These are phyloP conservation scores for Aspergillus cristatus DNA, from an alignment of 495 filamentous ascomycete genomes.

Conservation along the genomic window DNA sequence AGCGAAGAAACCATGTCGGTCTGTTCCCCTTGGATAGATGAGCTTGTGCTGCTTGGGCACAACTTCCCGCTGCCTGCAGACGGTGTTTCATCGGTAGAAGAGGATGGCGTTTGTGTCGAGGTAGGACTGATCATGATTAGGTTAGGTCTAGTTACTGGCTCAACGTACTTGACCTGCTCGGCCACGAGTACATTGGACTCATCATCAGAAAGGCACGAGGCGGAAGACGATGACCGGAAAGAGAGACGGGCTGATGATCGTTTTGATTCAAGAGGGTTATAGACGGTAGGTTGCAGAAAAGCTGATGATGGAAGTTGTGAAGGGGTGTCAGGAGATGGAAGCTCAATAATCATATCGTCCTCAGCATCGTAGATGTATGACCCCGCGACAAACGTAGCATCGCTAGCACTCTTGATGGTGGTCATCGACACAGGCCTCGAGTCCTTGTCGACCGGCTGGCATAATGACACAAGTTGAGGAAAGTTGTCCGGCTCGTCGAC, in stretches of 20 bases:
- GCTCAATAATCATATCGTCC: slow-evolving; percentile 31
- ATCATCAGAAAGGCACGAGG: slow-evolving; percentile 26
- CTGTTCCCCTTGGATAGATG: neutral
- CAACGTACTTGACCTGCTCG: slow-evolving; percentile 26
- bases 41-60: neutral
- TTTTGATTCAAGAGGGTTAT: slow-evolving; percentile 20
- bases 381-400: slow-evolving; percentile 24
- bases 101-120: slow-evolving; percentile 2
- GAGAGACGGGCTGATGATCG: slow-evolving; percentile 5
- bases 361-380: slow-evolving; percentile 29
- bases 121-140: slow-evolving; percentile 30
- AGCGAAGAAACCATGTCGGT: neutral
- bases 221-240: slow-evolving; percentile 22
- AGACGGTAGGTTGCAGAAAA: slow-evolving; percentile 26
- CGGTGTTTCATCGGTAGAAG: neutral
- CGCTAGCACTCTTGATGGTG: slow-evolving; percentile 34
- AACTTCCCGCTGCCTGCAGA: neutral
- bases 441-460: slow-evolving; percentile 12
- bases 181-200: slow-evolving; percentile 29
- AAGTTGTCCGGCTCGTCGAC: slow-evolving; percentile 17
- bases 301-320: slow-evolving; percentile 24
- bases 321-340: slow-evolving; percentile 25
- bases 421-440: slow-evolving; percentile 32
- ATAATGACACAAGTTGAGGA: slow-evolving; percentile 14
- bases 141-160: slow-evolving; percentile 25